Conservation (phyloP, 2,329 filamentous ascomycete genomes). For the Graphilbum sp. region DNA sequence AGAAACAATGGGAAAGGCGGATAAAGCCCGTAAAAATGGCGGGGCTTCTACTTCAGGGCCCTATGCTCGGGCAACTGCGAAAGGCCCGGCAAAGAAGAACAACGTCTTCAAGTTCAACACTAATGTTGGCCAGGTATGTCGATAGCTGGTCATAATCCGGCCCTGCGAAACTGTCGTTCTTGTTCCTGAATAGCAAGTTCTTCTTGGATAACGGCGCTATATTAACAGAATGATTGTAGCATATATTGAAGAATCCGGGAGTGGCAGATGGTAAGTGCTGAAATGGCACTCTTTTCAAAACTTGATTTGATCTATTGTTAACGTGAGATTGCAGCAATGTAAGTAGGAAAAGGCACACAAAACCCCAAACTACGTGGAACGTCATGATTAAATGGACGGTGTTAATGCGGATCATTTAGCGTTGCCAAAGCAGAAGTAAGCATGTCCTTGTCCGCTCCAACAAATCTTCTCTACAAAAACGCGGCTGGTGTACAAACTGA, state of each 20-base stretch:
- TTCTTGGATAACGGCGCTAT: no score
- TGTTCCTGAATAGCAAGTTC: no score
- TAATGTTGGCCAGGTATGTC: slow-evolving; percentile 45
- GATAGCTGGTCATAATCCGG: no score
- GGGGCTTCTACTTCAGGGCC: slow-evolving; percentile 16
- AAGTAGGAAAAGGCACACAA: slow-evolving; percentile 2
- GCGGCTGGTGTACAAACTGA: no score
- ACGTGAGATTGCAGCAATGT: slow-evolving; percentile 7
- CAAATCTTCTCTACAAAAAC: no score
- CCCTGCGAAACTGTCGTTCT: no score
- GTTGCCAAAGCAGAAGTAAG: slow-evolving; percentile 10
- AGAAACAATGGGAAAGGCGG: slow-evolving; percentile 21
- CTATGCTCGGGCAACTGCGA: slow-evolving; percentile 14
- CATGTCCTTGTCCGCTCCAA: neutral
- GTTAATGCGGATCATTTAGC: neutral
- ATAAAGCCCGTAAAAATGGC: slow-evolving; percentile 19
- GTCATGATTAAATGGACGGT: no score
- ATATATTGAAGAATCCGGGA: slow-evolving; percentile 58
- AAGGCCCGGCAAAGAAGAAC: slow-evolving; percentile 32
- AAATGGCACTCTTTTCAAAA: neutral
- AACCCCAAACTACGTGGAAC: no score
- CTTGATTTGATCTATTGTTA: no score
- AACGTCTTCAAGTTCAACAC: slow-evolving; percentile 98
- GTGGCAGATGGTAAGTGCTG: slow-evolving; percentile 8
- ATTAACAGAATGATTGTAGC: no score